Conservation (phyloP, 345 rosid species). For the Jatropha curcas region DNA sequence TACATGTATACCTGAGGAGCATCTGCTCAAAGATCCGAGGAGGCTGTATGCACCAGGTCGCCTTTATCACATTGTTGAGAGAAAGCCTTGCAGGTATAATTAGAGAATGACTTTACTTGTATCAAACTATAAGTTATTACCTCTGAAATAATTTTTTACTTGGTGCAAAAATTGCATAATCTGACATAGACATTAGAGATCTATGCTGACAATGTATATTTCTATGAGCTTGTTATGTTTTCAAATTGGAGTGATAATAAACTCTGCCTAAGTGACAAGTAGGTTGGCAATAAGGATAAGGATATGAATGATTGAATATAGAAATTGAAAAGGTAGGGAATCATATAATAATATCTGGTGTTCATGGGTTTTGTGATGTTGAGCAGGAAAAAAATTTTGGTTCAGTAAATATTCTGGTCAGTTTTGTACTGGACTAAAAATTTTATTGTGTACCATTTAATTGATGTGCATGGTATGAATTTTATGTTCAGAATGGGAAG, state of each 20-base stretch:
- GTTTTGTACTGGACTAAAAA: background rate
- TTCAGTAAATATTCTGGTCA: background rate
- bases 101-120: background rate
- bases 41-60: slow-evolving; percentile 97
- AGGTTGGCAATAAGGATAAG: background rate
- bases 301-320: background rate
- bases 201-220: background rate
- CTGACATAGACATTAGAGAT: background rate
- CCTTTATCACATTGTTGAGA: slow-evolving; percentile 91
- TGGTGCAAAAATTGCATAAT: background rate
- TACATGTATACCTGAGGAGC: slow-evolving; percentile 84
- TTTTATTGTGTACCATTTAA: background rate
- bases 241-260: background rate
- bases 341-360: background rate
- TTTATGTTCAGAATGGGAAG: slow-evolving; percentile 66
- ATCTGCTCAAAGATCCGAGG: slow-evolving; percentile 92
- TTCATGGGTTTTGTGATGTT: background rate
- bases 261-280: background rate
- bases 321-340: background rate
- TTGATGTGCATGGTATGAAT: slow-evolving; percentile 2
- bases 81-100: slow-evolving; percentile 81
- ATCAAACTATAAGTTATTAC: background rate
- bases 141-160: background rate
- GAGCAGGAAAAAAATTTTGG: background rate
- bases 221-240: background rate